These are phyloP conservation scores for Monosporozyma solicola DNA, from an alignment of 805 yeast genomes.

Conservation along the genomic window DNA sequence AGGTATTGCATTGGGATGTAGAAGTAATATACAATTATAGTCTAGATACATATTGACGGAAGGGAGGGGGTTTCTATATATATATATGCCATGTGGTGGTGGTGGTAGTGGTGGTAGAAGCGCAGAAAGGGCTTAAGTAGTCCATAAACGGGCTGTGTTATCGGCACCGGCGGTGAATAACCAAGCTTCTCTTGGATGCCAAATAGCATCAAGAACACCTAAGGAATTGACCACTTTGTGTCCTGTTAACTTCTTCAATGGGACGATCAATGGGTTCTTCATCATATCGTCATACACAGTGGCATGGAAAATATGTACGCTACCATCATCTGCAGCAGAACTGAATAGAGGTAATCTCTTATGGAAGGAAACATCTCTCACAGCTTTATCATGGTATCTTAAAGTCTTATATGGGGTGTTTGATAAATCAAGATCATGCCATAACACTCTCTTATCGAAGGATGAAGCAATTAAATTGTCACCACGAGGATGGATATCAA, in stretches of 20 bases:
- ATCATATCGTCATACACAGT: conserved; percentile 83
- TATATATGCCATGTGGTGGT: neutral
- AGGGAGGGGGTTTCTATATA: neutral
- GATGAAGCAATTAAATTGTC: conserved; percentile 90
- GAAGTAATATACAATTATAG: neutral
- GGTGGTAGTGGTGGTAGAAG: neutral
- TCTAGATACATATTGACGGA: neutral
- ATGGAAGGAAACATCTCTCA: conserved; percentile 81
- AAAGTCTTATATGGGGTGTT: conserved; percentile 90
- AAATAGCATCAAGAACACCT: conserved; percentile 78
- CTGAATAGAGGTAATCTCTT: conserved; percentile 83
- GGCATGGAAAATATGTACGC: conserved; percentile 89
- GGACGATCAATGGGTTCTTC: conserved; percentile 93
- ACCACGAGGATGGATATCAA: conserved; percentile 94
- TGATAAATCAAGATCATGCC: conserved; percentile 93
- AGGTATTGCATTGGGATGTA: neutral
- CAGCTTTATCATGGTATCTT: conserved; percentile 92
- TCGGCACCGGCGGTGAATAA: conserved; percentile 95
- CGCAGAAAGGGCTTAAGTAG: conserved; percentile 41
- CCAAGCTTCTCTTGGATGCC: conserved; percentile 99
- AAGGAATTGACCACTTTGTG: conserved; percentile 71
- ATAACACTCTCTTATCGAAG: conserved; percentile 86
- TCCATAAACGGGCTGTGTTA: conserved; percentile 92
- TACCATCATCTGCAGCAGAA: conserved; percentile 91
- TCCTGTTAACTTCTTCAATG: conserved; percentile 87